Evolutionary conservation across 2,329 filamentous ascomycete species (phyloP), one percentile per base, ranked within the genome.

Genomic region (Colletotrichum sansevieriae): DNA sequence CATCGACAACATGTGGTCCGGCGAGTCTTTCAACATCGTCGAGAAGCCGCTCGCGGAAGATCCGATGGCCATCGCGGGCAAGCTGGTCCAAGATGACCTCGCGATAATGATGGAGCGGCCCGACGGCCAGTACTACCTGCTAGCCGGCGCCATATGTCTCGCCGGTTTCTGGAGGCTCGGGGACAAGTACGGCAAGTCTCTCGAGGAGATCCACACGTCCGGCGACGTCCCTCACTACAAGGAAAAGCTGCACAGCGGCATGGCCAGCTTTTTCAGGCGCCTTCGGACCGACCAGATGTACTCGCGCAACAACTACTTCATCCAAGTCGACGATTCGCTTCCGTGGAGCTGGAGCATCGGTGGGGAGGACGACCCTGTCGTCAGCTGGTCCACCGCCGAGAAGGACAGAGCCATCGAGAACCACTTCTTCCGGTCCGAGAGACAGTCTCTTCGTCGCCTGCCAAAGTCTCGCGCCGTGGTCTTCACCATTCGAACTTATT

Each of bases 401-500:
- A 93, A 93, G 80, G 85, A 94, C 74, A 88, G 87, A 60, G 89
- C 90, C 0, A 87, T 97, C 69, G 81, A 91, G 75, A 83, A 94
- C 71, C 92, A 95, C 77, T 91, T 84, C 75, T 96, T 96, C 78
- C 86, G 94, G 15, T 93, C 90, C 0, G 92, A 95, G 80, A 79
- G 92, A 49, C 92, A 95, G 82, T 88, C 86, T 18, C 75, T 95
- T 59, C 81, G 92, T 12, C 79, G 92, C 56, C 81, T 91, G 67
- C 89, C 89, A 3, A 83, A 79, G 72, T 84, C 82, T 1, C 86
- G 87, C 0, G 88, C 83, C 0, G 82, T 91, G 1, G 87, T 91
- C 3, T 95, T 95, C 74, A 95, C 92, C 0, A 93, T 95, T 58
- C 83, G 92, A 12, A 95, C 92, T 0, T 95, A 95, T 77, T 94